phyloP scores from a whole-genome alignment of 768 basidiomycete species.

The Lactarius hengduanensis region DNA sequence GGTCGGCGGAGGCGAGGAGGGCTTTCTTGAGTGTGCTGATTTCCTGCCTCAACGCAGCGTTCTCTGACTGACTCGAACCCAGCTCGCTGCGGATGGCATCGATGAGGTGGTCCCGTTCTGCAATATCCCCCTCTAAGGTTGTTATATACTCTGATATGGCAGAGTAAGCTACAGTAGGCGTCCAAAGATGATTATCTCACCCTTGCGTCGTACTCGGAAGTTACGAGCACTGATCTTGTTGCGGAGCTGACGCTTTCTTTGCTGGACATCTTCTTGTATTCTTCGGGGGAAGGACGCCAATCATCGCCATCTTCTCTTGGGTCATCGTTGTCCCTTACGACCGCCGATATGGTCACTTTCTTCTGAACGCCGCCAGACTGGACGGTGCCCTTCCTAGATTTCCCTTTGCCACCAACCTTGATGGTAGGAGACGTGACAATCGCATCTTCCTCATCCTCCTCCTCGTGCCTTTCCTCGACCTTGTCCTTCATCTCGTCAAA shows the following conservation, averaged over 20 bases:
- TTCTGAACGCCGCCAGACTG: constrained; percentile 73
- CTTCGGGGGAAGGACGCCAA: constrained; percentile 87
- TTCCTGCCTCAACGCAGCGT: constrained; percentile 76
- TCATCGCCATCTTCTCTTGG: constrained; percentile 63
- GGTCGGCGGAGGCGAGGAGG: constrained; percentile 64
- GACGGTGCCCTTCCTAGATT: constrained; percentile 66
- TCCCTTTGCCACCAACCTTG: constrained; percentile 46
- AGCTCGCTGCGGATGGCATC: constrained; percentile 85
- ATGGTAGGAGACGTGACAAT: constrained; percentile 32
- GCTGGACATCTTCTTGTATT: constrained; percentile 91
- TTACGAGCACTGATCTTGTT: constrained; percentile 98
- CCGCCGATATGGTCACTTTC: constrained; percentile 40
- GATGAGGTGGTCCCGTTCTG: constrained; percentile 87
- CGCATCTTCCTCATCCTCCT: constrained; percentile 37
- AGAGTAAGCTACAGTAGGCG: neutral
- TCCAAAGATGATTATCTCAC: constrained; percentile 39
- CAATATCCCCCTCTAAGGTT: constrained; percentile 91
- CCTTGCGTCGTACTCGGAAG: constrained; percentile 93
- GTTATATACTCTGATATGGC: constrained; percentile 78
- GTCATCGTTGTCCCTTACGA: constrained; percentile 45
- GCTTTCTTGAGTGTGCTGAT: constrained; percentile 71
- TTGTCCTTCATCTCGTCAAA: constrained; percentile 40
- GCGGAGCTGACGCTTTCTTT: constrained; percentile 92
- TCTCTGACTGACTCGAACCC: constrained; percentile 76
- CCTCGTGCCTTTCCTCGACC: constrained; percentile 35